phyloP scores from a whole-genome alignment of 441 rosid genomes.

The Geranium incanum region DNA sequence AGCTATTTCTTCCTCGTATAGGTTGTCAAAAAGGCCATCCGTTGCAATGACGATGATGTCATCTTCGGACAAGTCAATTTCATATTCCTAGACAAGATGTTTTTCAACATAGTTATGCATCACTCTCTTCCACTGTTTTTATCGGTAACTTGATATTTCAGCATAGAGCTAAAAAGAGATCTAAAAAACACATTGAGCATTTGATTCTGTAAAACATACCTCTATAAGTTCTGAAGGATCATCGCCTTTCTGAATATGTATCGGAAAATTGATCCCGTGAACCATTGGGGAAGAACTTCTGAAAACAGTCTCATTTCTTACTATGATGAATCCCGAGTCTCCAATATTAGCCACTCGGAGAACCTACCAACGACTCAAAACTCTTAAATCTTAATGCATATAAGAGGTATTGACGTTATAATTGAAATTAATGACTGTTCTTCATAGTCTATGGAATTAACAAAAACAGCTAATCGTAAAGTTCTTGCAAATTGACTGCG shows the following conservation, averaged over 20 bases:
- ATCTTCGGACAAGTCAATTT: conserved; percentile 45
- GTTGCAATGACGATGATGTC: conserved; percentile 55
- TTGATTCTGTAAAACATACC: conserved; percentile 30
- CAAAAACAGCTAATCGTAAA: no score
- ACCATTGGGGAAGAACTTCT: conserved; percentile 56
- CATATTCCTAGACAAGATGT: conserved; percentile 37
- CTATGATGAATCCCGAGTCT: conserved; percentile 64
- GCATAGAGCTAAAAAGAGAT: no score
- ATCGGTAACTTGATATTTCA: background rate
- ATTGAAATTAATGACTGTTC: no score
- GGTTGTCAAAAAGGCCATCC: conserved; percentile 74
- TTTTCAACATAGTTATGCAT: background rate
- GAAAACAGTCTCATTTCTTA: conserved; percentile 45
- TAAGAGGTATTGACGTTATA: background rate
- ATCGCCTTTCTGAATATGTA: conserved; percentile 45
- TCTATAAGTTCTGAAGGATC: conserved; percentile 41
- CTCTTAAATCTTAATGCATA: background rate
- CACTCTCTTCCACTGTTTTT: background rate
- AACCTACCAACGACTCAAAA: conserved; percentile 33
- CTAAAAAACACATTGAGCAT: no score
- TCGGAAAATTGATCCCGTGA: conserved; percentile 63
- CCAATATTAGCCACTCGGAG: conserved; percentile 64
- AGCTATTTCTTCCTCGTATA: conserved; percentile 59
- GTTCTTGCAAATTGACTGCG: no score
- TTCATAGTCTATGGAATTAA: no score